Evolutionary conservation across 352 stramenopile genomes (phyloP), one percentile per base, ranked within the genome.

Genomic region (Globisporangium yorkense): DNA sequence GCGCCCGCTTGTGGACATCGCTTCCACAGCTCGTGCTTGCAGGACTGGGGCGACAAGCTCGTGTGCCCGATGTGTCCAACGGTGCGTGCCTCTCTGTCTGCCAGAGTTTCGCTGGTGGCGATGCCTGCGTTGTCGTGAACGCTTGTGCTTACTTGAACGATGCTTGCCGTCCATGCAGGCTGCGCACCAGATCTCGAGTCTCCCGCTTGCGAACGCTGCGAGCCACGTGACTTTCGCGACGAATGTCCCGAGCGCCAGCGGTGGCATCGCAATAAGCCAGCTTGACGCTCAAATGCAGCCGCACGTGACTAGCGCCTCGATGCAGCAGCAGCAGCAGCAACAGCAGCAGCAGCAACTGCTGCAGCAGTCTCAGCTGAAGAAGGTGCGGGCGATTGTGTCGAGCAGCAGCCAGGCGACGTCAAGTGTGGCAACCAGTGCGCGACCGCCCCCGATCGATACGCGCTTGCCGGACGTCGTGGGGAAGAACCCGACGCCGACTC

Each of bases 11-110:
- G 80, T 43, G 80, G 80, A n/a, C 80, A 91, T 61, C 74, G 72
- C 29, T 91, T 91, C 60, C 80, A 91, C 54, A 66, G 63, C 41
- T 61, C 68, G 24, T 89, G 78, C 59, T 59, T 91, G 46, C 76
- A 88, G 24, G 71, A 80, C 45, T 90, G 80, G 80, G 80, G 78
- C 50, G 80, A 77, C 5, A 81, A 72, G 43, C 71, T 70, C 27
- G 66, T 65, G 37, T 86, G 75, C 29, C 69, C 75, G 58, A 59
- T 84, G 44, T 86, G 75, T 49, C 57, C 55, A 45, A 70, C 76
- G 67, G 75, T 86, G 70, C 47, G 63, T 39, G 3, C 21, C 9
- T 37, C 56, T 51, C 5, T 48, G 18, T 15, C n/a, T 48, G 18
- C 9, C 2, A 5, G 2, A 15, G 2, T 43, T 18, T 47, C 12